Conservation (phyloP, 2,329 filamentous ascomycete species). For the Phaeomoniella chlamydospora region DNA sequence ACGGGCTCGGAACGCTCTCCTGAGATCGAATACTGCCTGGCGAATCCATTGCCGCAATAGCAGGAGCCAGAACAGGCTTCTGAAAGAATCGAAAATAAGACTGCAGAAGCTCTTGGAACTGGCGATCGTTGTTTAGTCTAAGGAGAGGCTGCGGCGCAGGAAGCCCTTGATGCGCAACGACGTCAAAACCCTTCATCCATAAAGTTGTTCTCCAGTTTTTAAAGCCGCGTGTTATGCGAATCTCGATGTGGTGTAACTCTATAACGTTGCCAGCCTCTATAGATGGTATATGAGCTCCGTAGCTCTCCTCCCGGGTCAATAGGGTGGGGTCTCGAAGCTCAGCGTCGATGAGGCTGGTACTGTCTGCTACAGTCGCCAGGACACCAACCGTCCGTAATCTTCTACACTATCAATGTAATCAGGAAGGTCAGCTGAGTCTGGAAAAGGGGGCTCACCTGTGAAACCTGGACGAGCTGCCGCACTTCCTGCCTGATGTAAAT, state of each 20-base stretch:
- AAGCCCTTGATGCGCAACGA: neutral
- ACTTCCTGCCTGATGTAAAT: neutral
- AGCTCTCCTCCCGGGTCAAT: no score
- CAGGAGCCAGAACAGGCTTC: no score
- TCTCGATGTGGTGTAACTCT: conserved; percentile 3
- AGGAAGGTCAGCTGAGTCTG: no score
- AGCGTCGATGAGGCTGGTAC: no score
- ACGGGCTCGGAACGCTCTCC: neutral
- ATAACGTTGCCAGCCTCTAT: neutral
- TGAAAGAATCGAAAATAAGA: no score
- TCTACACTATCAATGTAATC: no score
- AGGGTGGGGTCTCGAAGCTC: no score
- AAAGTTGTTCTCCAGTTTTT: conserved; percentile 3
- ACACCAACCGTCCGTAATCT: no score
- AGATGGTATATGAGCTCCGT: no score
- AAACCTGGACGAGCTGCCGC: neutral
- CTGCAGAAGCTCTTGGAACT: neutral
- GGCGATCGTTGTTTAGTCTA: neutral
- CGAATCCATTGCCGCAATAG: no score
- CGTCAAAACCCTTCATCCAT: neutral
- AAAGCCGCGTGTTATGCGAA: conserved; percentile 2
- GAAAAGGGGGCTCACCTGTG: neutral
- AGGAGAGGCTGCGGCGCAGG: neutral
- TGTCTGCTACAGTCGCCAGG: no score
- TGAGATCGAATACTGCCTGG: neutral